phyloP scores from a whole-genome alignment of 768 basidiomycete species.

The Boletus tomentosulus region DNA sequence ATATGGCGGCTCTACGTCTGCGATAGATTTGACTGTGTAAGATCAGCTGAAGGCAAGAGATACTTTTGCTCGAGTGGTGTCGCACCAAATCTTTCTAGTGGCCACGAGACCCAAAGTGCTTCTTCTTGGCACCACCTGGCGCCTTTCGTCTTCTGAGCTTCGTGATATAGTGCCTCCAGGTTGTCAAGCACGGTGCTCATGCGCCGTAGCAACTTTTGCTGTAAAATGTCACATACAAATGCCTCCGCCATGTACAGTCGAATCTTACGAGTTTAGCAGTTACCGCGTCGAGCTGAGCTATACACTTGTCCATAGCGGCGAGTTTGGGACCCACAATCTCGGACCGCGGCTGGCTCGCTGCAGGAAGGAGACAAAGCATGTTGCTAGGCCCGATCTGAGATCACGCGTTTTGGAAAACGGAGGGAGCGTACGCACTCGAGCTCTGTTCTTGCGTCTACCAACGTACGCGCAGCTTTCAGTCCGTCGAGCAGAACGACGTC shows the following conservation, averaged over 20 bases:
- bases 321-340: slow-evolving; percentile 65
- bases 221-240: neutral
- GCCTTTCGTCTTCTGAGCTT: slow-evolving; percentile 69
- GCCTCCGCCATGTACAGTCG: neutral
- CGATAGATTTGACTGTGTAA: slow-evolving; percentile 47
- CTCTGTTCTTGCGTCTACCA: slow-evolving; percentile 78
- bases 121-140: slow-evolving; percentile 67
- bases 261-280: slow-evolving; percentile 61
- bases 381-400: slow-evolving; percentile 44
- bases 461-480: slow-evolving; percentile 62
- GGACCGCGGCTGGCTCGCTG: slow-evolving; percentile 49
- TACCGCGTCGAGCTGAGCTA: slow-evolving; percentile 55
- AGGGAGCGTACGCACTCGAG: slow-evolving; percentile 60
- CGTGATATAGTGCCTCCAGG: slow-evolving; percentile 59
- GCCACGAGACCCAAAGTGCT: slow-evolving; percentile 80
- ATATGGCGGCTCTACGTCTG: slow-evolving; percentile 58
- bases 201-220: slow-evolving; percentile 71
- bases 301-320: slow-evolving; percentile 59
- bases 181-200: slow-evolving; percentile 62
- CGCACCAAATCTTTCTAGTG: slow-evolving; percentile 73
- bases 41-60: slow-evolving; percentile 1
- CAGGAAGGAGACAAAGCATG: slow-evolving; percentile 50
- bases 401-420: neutral
- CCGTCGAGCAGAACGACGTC: slow-evolving; percentile 79
- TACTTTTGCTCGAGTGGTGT: neutral